Percentiles rank a stretch among this genome's conserved stretches.
phyloP scores from a whole-genome alignment of 2,329 filamentous ascomycete species.

The Chaetomium strumarium region DNA sequence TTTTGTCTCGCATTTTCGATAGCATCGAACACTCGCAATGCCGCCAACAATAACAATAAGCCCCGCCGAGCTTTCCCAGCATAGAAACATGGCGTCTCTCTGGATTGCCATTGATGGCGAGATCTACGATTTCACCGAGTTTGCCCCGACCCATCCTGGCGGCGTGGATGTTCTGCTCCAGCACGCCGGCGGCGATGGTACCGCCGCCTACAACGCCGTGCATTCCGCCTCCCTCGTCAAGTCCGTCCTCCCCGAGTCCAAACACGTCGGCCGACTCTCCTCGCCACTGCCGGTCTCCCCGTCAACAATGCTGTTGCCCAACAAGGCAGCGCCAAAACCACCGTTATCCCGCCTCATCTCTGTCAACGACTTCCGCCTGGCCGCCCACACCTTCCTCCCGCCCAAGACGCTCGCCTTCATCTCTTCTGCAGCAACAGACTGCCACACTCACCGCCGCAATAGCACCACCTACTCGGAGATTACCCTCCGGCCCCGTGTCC shows the following conservation, averaged over 20 bases:
- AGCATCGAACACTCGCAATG: slow-evolving; percentile 5
- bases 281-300: slow-evolving; percentile 47
- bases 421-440: slow-evolving; percentile 58
- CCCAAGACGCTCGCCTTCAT: slow-evolving; percentile 66
- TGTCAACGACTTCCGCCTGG: slow-evolving; percentile 63
- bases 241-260: slow-evolving; percentile 1
- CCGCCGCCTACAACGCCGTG: slow-evolving; percentile 38
- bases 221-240: slow-evolving; percentile 8
- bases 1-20: background rate
- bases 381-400: slow-evolving; percentile 48
- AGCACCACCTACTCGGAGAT: slow-evolving; percentile 49
- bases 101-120: slow-evolving; percentile 17
- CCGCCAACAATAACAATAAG: slow-evolving; percentile 10
- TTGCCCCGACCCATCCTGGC: slow-evolving; percentile 41
- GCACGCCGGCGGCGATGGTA: slow-evolving; percentile 50
- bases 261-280: slow-evolving; percentile 26
- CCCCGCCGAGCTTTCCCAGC: slow-evolving; percentile 9
- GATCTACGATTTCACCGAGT: slow-evolving; percentile 45
- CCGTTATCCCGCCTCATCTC: slow-evolving; percentile 64
- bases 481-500: slow-evolving; percentile 52
- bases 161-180: slow-evolving; percentile 39
- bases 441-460: slow-evolving; percentile 53
- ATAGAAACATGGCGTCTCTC: slow-evolving; percentile 13
- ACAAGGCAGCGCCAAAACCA: slow-evolving; percentile 49
- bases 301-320: slow-evolving; percentile 56